Base-by-base conservation (phyloP, 495 filamentous ascomycete species). In the Stereocaulon alpinum region DNA sequence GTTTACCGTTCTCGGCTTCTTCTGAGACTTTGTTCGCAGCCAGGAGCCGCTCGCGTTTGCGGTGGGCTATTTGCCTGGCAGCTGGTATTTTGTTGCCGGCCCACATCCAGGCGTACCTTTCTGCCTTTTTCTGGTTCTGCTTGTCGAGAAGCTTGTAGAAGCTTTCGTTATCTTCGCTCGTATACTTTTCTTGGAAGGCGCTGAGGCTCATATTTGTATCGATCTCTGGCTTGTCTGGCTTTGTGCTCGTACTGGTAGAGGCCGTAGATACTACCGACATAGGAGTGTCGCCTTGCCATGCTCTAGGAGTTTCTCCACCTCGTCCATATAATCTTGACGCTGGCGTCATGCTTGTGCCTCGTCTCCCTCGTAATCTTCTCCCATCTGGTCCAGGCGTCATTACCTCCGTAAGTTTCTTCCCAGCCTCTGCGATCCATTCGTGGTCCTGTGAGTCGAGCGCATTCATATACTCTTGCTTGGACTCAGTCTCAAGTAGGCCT, bases 131-230 rank as follows among this genome's bases (percentile, higher is more conserved):
- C 29, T 81, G 77, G 67, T 96, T 98, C 64, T 96, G 89, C 68
- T 86, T 89, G 72, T 98, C 93, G 14, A 98, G 74, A 1, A 97
- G 76, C 66, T 86, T 86, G 72, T 95, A 92, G 75, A 98, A 96
- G 52, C 85, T 89, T 66, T 95, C 92, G 67, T 97, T 96, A 70
- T 98, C 93, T 72, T 98, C 93, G 63, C 87, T 93, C 5, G 91
- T 97, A 71, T 95, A 97, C 66, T 88, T 89, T 6, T 87, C 79
- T 64, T 97, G 93, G 66, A 97, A 98, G 4, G 86, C 81, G 50
- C 82, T 77, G 11, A 98, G 80, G 50, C 84, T 87, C 72, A 97
- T 83, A 65, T 83, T 86, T 14, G 86, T 73, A 69, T 97, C 88
- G 34, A 91, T 76, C n/a, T 76, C 68, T 50, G 76, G 74, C 66